Evolutionary conservation across 73 alveolate species (phyloP), one percentile per base, ranked within the genome.

Genomic region (Paramecium caudatum): DNA sequence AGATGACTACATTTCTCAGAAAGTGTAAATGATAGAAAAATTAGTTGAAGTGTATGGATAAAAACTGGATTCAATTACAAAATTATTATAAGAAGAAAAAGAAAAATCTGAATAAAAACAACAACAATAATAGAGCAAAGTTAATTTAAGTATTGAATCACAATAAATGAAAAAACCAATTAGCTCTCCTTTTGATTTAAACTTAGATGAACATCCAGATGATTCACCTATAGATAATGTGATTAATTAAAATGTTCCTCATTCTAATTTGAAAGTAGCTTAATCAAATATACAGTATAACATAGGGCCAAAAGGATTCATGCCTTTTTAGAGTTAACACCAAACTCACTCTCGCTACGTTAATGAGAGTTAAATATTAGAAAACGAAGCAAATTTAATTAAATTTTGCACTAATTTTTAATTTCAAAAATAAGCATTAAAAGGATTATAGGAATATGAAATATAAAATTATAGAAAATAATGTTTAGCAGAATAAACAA

Each of bases 191-290:
- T 27, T 55, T 27, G 80, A 55, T 10, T 55, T 55, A 55, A 21
- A 55, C 30, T 55, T 55, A 55, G 80, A 55, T 55, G 13, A 55
- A 7, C 30, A 55, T 5, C 23, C 30, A 10, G 80, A 55, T 27
- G 80, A 55, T 32, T 65, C 83, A 32, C 83, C 83, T 12, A 33
- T 65, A 12, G 12, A 65, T 15, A 65, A 33, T 30, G 34, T 55
- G 1, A 27, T 27, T 27, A 12, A 19, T 23, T 55, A 55, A 21
- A 55, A 55, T 23, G 23, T 27, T 16, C 4, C 27, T 2, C 7
- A 55, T 55, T 65, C 15, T 65, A 36, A 36, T 33, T 12, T 25
- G 10, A 65, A 65, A 17, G 9, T 30, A 33, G 61, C 39, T 43
- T 43, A 2, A 30, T 10, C 10, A 13, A 2, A 65, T 65, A 23